Base-by-base conservation (phyloP, 2,329 filamentous ascomycete species). In the Colletotrichum salicis region DNA sequence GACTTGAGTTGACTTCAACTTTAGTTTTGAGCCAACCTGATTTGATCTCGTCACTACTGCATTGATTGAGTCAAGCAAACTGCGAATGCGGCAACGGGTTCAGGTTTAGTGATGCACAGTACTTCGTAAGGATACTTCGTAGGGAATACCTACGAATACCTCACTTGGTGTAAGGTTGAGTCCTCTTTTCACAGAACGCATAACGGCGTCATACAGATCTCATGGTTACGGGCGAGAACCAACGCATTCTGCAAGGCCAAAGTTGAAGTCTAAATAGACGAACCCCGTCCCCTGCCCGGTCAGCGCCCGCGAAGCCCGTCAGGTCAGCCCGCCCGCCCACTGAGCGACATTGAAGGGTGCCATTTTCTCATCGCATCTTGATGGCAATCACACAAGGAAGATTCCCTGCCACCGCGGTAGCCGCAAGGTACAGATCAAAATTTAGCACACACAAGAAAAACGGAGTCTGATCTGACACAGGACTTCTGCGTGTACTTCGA, bases 201-300 rank as follows among this genome's bases (percentile, higher is more conserved):
- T 27, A 65, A 59, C 45, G 35, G 67, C 65, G 59, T 71, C 64
- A 71, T 71, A 27, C 4, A 45, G 41, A 71, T 71, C 64, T 71
- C 68, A 62, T 54, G 41, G 57, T 41, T 58, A 37, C 27, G 52
- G 37, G 22, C n/a, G 52, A 27, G 66, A 45, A 55, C 61, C 51
- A 29, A 56, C 51, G 22, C 27, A 24, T 29, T 29, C 63, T 67
- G 56, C 64, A 67, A 24, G 57, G 19, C 64, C 5, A 59, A 71
- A 52, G 64, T 52, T 41, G 67, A 71, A 62, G 24, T 61, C 12
- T 55, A 59, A 60, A 31, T 54, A 54, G 24, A 45, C 51, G 35
- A 45, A 10, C 61, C 61, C 22, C 51, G 45, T 31, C 45, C 61
- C 61, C 22, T 62, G 45, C 45, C 45, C n/a, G 31, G 45, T 54